A percentile compares a stretch with the other conserved stretches of the same genome.
Evolutionary conservation across 441 rosid genomes (phyloP).

Genomic region (Erysimum cheiri): DNA sequence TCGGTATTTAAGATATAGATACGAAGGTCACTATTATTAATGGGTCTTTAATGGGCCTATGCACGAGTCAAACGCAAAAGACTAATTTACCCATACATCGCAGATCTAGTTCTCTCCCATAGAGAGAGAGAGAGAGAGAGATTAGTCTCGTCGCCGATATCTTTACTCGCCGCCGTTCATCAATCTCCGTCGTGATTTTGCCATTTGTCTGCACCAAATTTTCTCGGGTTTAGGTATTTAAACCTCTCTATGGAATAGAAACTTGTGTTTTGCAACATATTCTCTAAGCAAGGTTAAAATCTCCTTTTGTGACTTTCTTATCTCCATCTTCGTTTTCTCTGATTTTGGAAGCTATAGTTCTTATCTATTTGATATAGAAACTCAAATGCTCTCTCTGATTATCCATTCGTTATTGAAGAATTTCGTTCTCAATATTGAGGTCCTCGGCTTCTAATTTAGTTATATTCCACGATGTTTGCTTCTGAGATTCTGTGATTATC

Average conservation of each 20-base stretch:
- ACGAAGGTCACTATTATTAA: background rate
- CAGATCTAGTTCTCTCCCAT: no score
- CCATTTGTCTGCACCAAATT: background rate
- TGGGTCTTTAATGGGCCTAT: slow-evolving; percentile 31
- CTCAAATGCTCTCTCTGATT: background rate
- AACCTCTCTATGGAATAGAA: background rate
- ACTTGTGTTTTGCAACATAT: background rate
- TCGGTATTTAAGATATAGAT: slow-evolving; percentile 4
- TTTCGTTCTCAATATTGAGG: no score
- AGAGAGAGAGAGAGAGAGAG: no score
- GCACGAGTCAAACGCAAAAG: no score
- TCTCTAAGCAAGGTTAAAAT: slow-evolving; percentile 25
- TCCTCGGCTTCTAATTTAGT: no score
- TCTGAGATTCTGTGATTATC: no score
- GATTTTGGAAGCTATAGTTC: background rate
- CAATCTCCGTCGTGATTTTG: slow-evolving; percentile 17
- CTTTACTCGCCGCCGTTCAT: slow-evolving; percentile 22
- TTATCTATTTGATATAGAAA: background rate
- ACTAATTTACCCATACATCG: no score
- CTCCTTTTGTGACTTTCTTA: background rate
- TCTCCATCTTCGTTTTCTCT: slow-evolving; percentile 3
- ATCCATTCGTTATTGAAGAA: no score
- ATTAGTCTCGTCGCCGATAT: no score
- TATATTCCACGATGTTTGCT: no score
- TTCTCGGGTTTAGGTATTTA: background rate